Evolutionary conservation across 1,139 yeast genomes (phyloP), one percentile per base, ranked within the genome.

Genomic region (Diutina scorzettiae): DNA sequence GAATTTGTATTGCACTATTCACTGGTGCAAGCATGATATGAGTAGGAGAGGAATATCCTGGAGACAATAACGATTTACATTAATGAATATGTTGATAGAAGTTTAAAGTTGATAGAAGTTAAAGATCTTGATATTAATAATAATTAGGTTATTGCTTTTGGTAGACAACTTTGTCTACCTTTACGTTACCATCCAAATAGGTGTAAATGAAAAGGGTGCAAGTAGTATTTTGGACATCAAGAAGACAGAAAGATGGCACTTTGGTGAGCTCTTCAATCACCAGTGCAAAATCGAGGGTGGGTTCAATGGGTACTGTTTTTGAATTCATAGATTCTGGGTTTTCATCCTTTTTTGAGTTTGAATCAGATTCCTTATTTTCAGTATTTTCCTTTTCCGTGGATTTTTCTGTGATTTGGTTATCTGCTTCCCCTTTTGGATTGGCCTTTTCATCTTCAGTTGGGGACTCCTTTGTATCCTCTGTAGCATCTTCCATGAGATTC

Each of bases 191-290:
- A 48, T 78, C 79, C 43, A 83, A 67, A 53, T 78, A 71, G 14
- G 93, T 83, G 64, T 91, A 91, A 47, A 91, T 83, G 60, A 84
- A 91, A 41, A 89, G 67, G 3, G 89, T 83, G 53, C 95, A 82
- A 2, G 75, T 73, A 0, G 78, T 60, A 2, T 85, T 89, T 53
- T 82, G 86, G 18, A 89, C 75, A 53, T 91, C 97, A 49, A 91
- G 58, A 40, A 91, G 68, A 53, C 96, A 87, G 59, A 91, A 91
- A 40, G 95, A 83, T 2, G 98, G 96, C n/a, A 79, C 19, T 6
- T 20, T 21, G n/a, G 25, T 14, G 5, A 23, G 6, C 2, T 20
- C 16, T 3, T 5, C 19, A 11, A 19, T 11, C 12, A 16, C 16
- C 6, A 5, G 8, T 7, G 9, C 28, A 34, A 34, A 34, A 16